Conservation (phyloP, 257 asterid genomes). For the Rehmannia glutinosa region DNA sequence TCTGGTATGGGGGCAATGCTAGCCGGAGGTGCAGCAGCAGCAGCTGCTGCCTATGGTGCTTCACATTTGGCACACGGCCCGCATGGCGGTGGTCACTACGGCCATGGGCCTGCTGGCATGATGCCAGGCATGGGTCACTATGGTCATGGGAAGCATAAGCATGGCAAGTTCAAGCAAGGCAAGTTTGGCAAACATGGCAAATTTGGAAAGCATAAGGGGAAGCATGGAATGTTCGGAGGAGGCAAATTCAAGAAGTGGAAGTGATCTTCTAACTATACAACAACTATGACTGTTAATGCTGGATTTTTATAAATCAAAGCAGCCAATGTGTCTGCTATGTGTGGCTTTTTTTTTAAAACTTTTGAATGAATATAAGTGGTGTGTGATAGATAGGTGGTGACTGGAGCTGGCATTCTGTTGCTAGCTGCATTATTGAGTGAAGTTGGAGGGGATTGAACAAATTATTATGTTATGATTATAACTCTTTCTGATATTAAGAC, state of each 20-base stretch:
- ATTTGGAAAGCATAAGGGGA: constrained; percentile 54
- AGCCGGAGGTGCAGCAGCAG: constrained; percentile 88
- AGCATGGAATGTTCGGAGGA: constrained; percentile 59
- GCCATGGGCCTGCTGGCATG: constrained; percentile 18
- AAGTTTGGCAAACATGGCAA: constrained; percentile 42
- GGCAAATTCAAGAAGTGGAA: constrained; percentile 92
- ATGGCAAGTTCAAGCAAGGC: constrained; percentile 52
- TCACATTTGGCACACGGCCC: constrained; percentile 36
- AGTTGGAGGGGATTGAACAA: background rate
- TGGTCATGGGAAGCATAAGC: constrained; percentile 51
- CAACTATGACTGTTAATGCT: background rate
- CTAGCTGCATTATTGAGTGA: background rate
- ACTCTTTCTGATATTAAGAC: background rate
- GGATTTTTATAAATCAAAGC: constrained; percentile 23
- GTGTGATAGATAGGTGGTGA: constrained; percentile 9
- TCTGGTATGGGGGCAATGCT: constrained; percentile 48
- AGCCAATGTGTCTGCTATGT: constrained; percentile 6
- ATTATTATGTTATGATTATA: background rate
- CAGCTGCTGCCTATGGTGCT: constrained; percentile 80
- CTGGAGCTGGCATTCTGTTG: background rate
- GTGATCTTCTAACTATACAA: constrained; percentile 24
- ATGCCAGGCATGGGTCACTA: constrained; percentile 12
- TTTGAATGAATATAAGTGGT: constrained; percentile 10
- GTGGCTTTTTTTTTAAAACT: background rate
- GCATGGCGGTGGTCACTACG: constrained; percentile 23